Conservation (phyloP, 768 basidiomycete genomes). For the Tremella mesenterica region DNA sequence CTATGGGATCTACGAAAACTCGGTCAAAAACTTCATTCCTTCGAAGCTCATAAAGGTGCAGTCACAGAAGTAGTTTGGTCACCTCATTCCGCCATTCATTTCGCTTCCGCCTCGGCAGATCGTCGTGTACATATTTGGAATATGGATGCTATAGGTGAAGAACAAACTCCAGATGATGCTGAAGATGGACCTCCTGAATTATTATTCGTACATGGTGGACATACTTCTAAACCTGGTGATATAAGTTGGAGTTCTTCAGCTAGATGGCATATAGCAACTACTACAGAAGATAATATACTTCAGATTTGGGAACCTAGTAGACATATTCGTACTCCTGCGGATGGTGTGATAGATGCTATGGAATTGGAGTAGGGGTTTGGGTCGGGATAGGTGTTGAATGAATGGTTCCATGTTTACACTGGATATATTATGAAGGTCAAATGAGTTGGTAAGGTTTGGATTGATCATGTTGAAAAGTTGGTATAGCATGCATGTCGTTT, state of each 20-base stretch:
- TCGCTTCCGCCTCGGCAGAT: constrained; percentile 90
- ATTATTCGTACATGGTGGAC: constrained; percentile 85
- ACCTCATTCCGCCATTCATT: constrained; percentile 80
- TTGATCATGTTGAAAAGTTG: no score
- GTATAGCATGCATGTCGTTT: no score
- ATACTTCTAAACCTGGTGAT: constrained; percentile 67
- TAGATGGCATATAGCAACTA: constrained; percentile 73
- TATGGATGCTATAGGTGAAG: constrained; percentile 76
- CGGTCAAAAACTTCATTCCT: constrained; percentile 70
- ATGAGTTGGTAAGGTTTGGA: no score
- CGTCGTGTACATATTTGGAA: constrained; percentile 94
- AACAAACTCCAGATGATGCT: constrained; percentile 95
- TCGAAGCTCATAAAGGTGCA: constrained; percentile 89
- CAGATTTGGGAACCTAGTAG: constrained; percentile 98
- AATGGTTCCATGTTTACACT: no score
- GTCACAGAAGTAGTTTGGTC: constrained; percentile 94
- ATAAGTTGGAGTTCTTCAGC: constrained; percentile 81
- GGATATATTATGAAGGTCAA: no score
- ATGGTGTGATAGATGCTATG: constrained; percentile 70
- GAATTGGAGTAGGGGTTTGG: constrained; percentile 66
- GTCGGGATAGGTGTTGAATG: no score
- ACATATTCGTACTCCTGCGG: constrained; percentile 86
- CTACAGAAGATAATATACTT: constrained; percentile 93
- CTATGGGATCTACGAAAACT: constrained; percentile 73
- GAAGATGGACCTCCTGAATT: constrained; percentile 97